Conservation (phyloP, 352 stramenopile species). For the Globisporangium nodosum region DNA sequence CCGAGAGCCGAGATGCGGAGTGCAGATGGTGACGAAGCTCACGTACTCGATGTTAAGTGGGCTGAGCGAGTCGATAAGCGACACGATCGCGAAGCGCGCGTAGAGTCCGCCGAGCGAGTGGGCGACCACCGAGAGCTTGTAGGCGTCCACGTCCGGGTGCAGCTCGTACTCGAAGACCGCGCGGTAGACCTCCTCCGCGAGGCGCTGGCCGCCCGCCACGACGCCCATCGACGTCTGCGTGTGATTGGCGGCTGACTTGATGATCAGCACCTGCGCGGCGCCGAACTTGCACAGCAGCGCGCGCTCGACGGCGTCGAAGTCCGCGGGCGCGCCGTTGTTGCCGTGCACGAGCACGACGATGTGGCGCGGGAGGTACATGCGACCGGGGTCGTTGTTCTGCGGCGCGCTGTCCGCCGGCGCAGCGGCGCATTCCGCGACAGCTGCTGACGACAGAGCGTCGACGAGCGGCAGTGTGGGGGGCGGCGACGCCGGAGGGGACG, state of each 20-base stretch:
- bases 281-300: constrained; percentile 41
- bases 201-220: constrained; percentile 50
- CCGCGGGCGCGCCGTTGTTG: constrained; percentile 69
- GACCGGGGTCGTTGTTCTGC: constrained; percentile 1
- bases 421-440: background rate
- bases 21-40: constrained; percentile 78
- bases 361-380: constrained; percentile 39
- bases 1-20: constrained; percentile 68
- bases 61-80: constrained; percentile 44
- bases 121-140: constrained; percentile 65
- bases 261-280: constrained; percentile 43
- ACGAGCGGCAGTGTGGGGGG: background rate
- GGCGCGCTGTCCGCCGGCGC: background rate
- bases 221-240: constrained; percentile 60
- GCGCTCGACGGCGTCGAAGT: constrained; percentile 60
- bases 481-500: background rate
- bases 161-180: constrained; percentile 57
- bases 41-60: constrained; percentile 64
- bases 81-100: constrained; percentile 55
- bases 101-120: constrained; percentile 80
- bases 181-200: constrained; percentile 62
- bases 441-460: background rate
- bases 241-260: constrained; percentile 63
- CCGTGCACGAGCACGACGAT: constrained; percentile 81
- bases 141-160: constrained; percentile 31